phyloP scores from a whole-genome alignment of 768 basidiomycete genomes.

The Tricholomella constricta region DNA sequence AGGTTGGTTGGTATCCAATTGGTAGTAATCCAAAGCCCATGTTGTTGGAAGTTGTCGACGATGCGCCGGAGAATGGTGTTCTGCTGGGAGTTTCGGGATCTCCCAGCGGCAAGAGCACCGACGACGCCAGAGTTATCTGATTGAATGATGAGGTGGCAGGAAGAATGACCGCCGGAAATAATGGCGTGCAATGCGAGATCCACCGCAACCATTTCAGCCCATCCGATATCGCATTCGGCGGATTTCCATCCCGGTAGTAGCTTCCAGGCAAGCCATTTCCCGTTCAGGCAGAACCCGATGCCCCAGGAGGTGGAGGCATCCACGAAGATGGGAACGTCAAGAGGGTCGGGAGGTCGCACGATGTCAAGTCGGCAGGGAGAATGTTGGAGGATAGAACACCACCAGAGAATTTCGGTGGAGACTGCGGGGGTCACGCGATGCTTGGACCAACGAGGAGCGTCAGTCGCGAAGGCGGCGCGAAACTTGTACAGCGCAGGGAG shows the following conservation, averaged over 20 bases:
- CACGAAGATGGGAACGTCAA: slow-evolving; percentile 24
- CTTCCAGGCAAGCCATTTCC: too few species aligned
- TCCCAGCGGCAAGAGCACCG: slow-evolving; percentile 21
- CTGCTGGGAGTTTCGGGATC: too few species aligned
- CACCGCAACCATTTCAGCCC: slow-evolving; percentile 48
- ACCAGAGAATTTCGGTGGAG: slow-evolving; percentile 28
- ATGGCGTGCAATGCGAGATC: slow-evolving; percentile 27
- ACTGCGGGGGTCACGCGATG: slow-evolving; percentile 17
- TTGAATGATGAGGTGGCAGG: slow-evolving; percentile 30
- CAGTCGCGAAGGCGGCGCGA: slow-evolving; percentile 21
- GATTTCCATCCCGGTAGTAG: slow-evolving; percentile 24
- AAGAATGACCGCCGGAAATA: slow-evolving; percentile 15
- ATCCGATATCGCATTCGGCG: slow-evolving; percentile 34
- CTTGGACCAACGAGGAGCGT: slow-evolving; percentile 10
- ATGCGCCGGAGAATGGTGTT: slow-evolving; percentile 30
- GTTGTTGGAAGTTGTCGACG: slow-evolving; percentile 18
- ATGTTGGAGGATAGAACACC: slow-evolving; percentile 5
- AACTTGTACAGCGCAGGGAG: too few species aligned
- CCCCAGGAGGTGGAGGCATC: too few species aligned
- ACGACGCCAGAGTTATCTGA: slow-evolving; percentile 40
- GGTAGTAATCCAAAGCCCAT: slow-evolving; percentile 27
- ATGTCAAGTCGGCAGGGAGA: slow-evolving; percentile 12
- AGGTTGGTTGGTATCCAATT: slow-evolving; percentile 24
- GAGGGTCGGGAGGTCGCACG: too few species aligned
- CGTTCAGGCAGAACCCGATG: too few species aligned